These are phyloP conservation scores for Cydonia oblonga DNA, from an alignment of 331 rosid genomes.

Conservation along the genomic window DNA sequence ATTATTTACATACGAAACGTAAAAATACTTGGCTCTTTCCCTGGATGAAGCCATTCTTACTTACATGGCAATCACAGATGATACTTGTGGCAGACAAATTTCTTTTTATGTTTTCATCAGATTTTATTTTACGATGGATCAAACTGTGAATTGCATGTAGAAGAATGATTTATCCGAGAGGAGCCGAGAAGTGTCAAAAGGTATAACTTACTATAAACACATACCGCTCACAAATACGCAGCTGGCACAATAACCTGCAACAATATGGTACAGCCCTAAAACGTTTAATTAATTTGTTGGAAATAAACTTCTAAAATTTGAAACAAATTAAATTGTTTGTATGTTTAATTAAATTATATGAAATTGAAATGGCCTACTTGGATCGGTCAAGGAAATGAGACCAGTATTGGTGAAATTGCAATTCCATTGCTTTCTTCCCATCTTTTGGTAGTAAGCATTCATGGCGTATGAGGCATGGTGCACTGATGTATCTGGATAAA, in stretches of 20 bases:
- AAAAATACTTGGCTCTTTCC: neutral
- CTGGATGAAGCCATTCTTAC: neutral
- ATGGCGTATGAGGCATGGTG: slow-evolving; percentile 35
- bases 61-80: too few species aligned
- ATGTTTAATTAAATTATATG: neutral
- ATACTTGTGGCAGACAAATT: too few species aligned
- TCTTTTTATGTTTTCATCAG: too few species aligned
- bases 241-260: neutral
- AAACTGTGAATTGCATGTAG: too few species aligned
- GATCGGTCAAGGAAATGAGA: slow-evolving; percentile 15
- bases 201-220: neutral
- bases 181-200: neutral
- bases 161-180: too few species aligned
- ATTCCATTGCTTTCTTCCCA: slow-evolving; percentile 18
- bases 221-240: neutral
- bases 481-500: neutral
- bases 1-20: neutral
- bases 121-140: too few species aligned
- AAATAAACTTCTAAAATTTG: neutral
- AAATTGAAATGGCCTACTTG: slow-evolving; percentile 18
- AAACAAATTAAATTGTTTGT: neutral
- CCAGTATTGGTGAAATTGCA: slow-evolving; percentile 20
- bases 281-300: neutral
- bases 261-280: neutral
- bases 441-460: slow-evolving; percentile 21